Conservation (phyloP, 164 flowering plant species). For the Tetracentron sinense region DNA sequence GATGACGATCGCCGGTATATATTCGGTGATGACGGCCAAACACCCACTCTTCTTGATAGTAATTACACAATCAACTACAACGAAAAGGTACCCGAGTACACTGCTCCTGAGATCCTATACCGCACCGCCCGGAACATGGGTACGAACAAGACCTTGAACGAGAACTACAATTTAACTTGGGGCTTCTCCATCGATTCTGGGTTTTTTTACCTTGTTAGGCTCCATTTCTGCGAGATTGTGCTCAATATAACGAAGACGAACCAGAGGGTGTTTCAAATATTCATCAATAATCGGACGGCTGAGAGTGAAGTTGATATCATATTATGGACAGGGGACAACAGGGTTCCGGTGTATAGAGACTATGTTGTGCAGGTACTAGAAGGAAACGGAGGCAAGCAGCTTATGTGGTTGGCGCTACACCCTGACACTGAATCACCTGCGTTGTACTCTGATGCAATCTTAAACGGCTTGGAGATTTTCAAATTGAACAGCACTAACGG, state of each 20-base stretch:
- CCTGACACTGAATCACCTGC: constrained; percentile 8
- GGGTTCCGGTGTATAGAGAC: constrained; percentile 24
- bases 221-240: constrained; percentile 26
- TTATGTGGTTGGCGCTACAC: constrained; percentile 28
- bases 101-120: constrained; percentile 20
- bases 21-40: too few species aligned
- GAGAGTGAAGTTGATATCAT: constrained; percentile 21
- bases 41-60: background rate
- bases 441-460: constrained; percentile 22
- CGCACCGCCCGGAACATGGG: constrained; percentile 14
- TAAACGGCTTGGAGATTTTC: constrained; percentile 54
- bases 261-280: constrained; percentile 21
- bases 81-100: constrained; percentile 1
- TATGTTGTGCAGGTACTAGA: constrained; percentile 12
- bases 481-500: constrained; percentile 31
- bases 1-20: constrained; percentile 1
- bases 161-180: constrained; percentile 22
- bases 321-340: constrained; percentile 13
- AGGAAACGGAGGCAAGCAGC: background rate
- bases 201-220: constrained; percentile 20
- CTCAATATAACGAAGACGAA: background rate
- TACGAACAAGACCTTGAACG: background rate
- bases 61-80: constrained; percentile 5
- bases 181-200: constrained; percentile 19
- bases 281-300: constrained; percentile 24